Percentiles rank a stretch among this genome's conserved stretches.
phyloP scores from a whole-genome alignment of 768 basidiomycete species.

The Sarcomyxa edulis region DNA sequence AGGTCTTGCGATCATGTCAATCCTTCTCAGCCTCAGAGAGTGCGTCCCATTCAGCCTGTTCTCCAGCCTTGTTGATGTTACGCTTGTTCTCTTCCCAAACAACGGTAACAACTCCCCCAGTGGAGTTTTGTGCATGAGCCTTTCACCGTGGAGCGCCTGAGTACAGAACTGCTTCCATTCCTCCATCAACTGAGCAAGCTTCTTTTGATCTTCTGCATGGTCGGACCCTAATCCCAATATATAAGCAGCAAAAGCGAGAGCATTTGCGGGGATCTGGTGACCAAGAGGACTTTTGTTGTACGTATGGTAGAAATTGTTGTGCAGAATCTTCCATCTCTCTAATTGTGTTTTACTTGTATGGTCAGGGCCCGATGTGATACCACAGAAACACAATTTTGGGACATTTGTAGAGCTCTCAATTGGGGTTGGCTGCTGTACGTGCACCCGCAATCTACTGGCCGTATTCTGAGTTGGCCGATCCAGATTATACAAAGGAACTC shows the following conservation, averaged over 20 bases:
- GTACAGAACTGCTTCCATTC: conserved; percentile 11
- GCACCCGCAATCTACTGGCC: no score
- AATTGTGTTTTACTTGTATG: neutral
- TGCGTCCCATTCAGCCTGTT: conserved; percentile 17
- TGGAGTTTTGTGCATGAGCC: conserved; percentile 6
- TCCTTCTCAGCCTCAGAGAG: conserved; percentile 15
- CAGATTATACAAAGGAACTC: no score
- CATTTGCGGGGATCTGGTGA: neutral
- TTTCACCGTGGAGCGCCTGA: conserved; percentile 13
- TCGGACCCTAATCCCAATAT: conserved; percentile 20
- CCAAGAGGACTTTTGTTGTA: conserved; percentile 3
- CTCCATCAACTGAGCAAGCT: conserved; percentile 8
- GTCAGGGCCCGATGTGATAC: neutral
- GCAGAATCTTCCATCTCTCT: neutral
- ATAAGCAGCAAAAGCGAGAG: neutral
- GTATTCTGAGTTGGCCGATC: no score
- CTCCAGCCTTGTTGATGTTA: conserved; percentile 20
- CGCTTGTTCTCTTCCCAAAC: conserved; percentile 12
- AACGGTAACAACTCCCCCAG: conserved; percentile 12
- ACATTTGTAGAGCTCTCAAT: no score
- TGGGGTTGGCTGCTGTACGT: no score
- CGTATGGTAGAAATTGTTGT: neutral
- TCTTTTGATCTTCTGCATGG: conserved; percentile 18
- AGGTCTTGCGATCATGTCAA: conserved; percentile 11
- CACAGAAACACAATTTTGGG: no score